phyloP scores from a whole-genome alignment of 2,329 filamentous ascomycete genomes.

The Verticillium dahliae region DNA sequence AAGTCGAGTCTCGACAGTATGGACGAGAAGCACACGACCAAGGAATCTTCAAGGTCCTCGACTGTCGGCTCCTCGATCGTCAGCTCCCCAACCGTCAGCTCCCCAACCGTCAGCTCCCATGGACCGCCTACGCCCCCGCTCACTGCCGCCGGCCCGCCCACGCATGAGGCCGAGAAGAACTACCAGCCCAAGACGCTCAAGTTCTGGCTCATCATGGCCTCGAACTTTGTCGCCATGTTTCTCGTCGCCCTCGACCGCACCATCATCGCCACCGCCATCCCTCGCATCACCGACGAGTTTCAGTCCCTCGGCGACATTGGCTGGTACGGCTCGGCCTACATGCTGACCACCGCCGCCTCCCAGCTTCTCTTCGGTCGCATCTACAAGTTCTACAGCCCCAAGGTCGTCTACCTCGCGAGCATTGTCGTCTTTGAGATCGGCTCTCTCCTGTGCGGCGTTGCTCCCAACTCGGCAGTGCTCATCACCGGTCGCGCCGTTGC shows the following conservation, averaged over 20 bases:
- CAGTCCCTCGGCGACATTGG: constrained; percentile 51
- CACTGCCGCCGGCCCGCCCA: background rate
- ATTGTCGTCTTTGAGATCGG: constrained; percentile 49
- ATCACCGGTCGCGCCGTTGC: constrained; percentile 52
- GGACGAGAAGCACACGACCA: background rate
- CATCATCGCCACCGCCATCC: constrained; percentile 50
- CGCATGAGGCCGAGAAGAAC: constrained; percentile 17
- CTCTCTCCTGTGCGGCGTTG: constrained; percentile 47
- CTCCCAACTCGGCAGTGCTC: constrained; percentile 45
- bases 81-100: background rate
- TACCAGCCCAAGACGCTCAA: constrained; percentile 45
- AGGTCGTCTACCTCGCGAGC: constrained; percentile 35
- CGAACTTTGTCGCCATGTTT: constrained; percentile 49
- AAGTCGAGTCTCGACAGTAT: background rate
- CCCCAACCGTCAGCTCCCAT: background rate
- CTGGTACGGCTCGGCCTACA: constrained; percentile 58
- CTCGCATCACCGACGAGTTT: constrained; percentile 50
- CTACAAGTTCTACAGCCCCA: constrained; percentile 44
- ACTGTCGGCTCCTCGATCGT: no score
- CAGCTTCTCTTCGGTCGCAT: constrained; percentile 42
- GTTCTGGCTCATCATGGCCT: constrained; percentile 49
- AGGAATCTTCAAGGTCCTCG: background rate
- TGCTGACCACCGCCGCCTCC: constrained; percentile 52
- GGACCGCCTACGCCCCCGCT: background rate
- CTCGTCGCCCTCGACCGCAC: constrained; percentile 51